phyloP scores from a whole-genome alignment of 257 asterid genomes.

The Scutellaria barbata region DNA sequence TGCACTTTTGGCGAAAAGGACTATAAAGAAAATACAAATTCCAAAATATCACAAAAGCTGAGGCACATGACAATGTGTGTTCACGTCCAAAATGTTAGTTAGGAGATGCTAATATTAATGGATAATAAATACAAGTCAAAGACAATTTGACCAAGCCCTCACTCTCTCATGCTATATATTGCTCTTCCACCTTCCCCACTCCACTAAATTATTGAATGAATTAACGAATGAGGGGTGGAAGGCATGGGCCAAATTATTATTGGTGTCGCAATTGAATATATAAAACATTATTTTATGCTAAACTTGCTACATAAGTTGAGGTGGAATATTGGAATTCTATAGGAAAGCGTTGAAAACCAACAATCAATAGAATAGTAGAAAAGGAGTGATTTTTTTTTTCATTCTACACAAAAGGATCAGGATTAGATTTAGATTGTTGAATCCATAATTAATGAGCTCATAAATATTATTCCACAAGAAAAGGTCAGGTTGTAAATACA shows the following conservation, averaged over 20 bases:
- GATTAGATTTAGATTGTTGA: too few species aligned
- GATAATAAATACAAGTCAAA: not conserved
- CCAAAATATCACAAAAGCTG: slow-evolving; percentile 16
- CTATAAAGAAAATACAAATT: not conserved
- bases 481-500: too few species aligned
- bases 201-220: slow-evolving; percentile 5
- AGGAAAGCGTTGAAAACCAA: not conserved
- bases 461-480: too few species aligned
- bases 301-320: not conserved
- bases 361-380: too few species aligned
- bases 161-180: not conserved
- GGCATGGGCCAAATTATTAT: not conserved
- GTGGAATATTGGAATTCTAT: not conserved
- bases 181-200: slow-evolving; percentile 27
- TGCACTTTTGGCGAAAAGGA: not conserved
- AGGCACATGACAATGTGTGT: slow-evolving; percentile 31
- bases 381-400: too few species aligned
- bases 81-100: slow-evolving; percentile 40
- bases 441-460: too few species aligned
- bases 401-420: too few species aligned
- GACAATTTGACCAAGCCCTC: slow-evolving; percentile 20
- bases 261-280: not conserved
- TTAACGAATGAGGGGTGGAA: slow-evolving; percentile 18
- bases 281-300: not conserved
- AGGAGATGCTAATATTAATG: not conserved